Conservation (phyloP, 352 stramenopile species). For the Phytopythium boreale region DNA sequence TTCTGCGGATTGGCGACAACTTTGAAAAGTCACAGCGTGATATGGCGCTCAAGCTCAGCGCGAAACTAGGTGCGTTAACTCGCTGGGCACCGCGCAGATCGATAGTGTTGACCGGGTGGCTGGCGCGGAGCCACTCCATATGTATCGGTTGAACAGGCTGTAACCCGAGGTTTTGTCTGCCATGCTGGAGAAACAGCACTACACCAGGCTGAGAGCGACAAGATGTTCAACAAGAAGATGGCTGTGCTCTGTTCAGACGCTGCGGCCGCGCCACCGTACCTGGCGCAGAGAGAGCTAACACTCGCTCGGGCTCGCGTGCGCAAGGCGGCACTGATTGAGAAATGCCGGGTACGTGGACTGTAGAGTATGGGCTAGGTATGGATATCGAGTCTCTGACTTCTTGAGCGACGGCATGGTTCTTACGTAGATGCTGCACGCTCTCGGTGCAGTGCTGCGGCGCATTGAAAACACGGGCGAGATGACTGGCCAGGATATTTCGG, state of each 20-base stretch:
- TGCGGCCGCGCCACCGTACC: conserved; percentile 45
- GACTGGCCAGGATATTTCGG: conserved; percentile 43
- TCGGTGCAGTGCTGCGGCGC: conserved; percentile 45
- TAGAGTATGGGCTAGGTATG: not conserved
- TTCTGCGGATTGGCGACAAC: conserved; percentile 40
- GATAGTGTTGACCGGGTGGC: too few species aligned
- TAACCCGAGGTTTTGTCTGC: conserved; percentile 3
- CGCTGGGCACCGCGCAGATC: not conserved
- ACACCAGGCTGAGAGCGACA: conserved; percentile 56
- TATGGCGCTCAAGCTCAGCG: conserved; percentile 45
- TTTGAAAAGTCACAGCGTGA: conserved; percentile 40
- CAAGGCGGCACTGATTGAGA: conserved; percentile 55
- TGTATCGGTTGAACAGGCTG: not conserved
- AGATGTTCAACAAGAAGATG: conserved; percentile 57
- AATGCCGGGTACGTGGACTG: conserved; percentile 36
- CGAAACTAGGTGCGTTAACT: conserved; percentile 30
- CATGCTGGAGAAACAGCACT: conserved; percentile 28
- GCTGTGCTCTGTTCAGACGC: conserved; percentile 52
- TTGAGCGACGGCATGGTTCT: not conserved
- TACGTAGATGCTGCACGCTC: conserved; percentile 38
- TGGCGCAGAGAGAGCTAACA: conserved; percentile 51
- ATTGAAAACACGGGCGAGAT: conserved; percentile 40
- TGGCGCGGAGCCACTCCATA: not conserved
- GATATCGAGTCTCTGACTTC: not conserved
- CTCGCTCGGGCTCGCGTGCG: conserved; percentile 51